Conservation (phyloP, 345 rosid genomes). For the Linum usitatissimum region DNA sequence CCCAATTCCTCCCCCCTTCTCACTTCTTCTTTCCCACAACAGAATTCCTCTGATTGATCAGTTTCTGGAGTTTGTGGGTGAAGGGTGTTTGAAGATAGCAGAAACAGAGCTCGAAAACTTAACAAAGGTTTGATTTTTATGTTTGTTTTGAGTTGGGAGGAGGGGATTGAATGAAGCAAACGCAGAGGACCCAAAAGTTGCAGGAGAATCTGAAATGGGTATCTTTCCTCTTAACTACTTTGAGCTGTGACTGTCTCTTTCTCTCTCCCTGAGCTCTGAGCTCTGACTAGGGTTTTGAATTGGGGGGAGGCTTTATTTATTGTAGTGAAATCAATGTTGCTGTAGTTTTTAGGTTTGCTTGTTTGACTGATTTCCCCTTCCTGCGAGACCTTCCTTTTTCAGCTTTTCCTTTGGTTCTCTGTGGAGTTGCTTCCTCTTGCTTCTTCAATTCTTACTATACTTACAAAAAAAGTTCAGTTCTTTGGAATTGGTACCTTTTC, state of each 20-base stretch:
- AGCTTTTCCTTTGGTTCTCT: slow-evolving; percentile 15
- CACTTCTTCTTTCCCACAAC: background rate
- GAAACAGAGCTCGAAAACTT: slow-evolving; percentile 21
- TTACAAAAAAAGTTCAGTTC: slow-evolving; percentile 16
- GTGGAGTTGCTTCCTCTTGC: slow-evolving; percentile 13
- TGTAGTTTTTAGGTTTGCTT: slow-evolving; percentile 15
- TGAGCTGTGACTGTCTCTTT: slow-evolving; percentile 25
- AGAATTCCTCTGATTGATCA: background rate
- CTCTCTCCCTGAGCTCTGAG: slow-evolving; percentile 17
- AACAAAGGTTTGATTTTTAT: slow-evolving; percentile 15
- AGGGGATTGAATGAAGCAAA: slow-evolving; percentile 27
- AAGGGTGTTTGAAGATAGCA: slow-evolving; percentile 21
- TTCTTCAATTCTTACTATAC: slow-evolving; percentile 15
- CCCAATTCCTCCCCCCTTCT: slow-evolving; percentile 15
- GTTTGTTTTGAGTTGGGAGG: slow-evolving; percentile 10
- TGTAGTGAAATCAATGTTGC: slow-evolving; percentile 53
- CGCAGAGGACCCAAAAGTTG: slow-evolving; percentile 42
- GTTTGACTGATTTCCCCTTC: slow-evolving; percentile 44
- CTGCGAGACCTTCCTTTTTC: slow-evolving; percentile 16
- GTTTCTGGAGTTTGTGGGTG: slow-evolving; percentile 3
- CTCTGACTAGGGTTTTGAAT: slow-evolving; percentile 67
- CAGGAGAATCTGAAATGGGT: slow-evolving; percentile 79
- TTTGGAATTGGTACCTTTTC: slow-evolving; percentile 22
- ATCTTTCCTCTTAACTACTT: slow-evolving; percentile 49
- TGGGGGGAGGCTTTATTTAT: slow-evolving; percentile 19